These are phyloP conservation scores for Thalassiosira exigua DNA, from an alignment of 352 stramenopile genomes.

Conservation along the genomic window DNA sequence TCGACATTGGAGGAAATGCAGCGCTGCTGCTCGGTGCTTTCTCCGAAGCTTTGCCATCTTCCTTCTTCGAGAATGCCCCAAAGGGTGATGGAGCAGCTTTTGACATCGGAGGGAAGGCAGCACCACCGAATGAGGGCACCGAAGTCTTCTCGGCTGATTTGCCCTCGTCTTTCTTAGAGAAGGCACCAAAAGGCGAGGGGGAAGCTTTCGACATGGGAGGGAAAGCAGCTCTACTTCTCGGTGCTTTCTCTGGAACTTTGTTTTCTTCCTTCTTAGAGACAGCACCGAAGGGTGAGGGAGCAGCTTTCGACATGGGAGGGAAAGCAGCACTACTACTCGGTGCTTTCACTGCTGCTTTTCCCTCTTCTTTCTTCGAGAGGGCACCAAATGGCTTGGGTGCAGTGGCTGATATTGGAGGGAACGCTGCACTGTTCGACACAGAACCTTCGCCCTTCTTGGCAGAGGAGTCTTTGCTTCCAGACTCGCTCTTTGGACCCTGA, in stretches of 20 bases:
- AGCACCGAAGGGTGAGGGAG: slow-evolving; percentile 41
- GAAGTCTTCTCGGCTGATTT: no score
- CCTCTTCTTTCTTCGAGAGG: slow-evolving; percentile 1
- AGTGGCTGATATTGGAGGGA: slow-evolving; percentile 54
- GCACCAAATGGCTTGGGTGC: slow-evolving; percentile 52
- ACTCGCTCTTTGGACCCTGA: no score
- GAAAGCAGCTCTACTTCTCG: slow-evolving; percentile 23
- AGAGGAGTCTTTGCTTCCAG: no score
- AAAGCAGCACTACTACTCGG: slow-evolving; percentile 40
- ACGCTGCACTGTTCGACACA: slow-evolving; percentile 15
- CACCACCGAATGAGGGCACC: no score
- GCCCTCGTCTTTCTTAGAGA: no score
- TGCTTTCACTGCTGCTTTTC: slow-evolving; percentile 15
- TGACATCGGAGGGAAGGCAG: slow-evolving; percentile 54
- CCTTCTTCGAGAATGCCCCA: slow-evolving; percentile 10
- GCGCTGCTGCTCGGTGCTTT: slow-evolving; percentile 24
- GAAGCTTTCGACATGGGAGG: slow-evolving; percentile 37
- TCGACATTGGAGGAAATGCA: slow-evolving; percentile 60
- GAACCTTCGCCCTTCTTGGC: no score
- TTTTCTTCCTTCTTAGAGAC: slow-evolving; percentile 19
- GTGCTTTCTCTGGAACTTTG: no score
- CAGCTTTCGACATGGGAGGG: slow-evolving; percentile 49
- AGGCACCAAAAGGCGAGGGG: no score
- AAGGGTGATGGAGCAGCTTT: slow-evolving; percentile 55
- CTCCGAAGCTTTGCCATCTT: slow-evolving; percentile 10